phyloP scores from a whole-genome alignment of 2,329 filamentous ascomycete species.

The Furcasterigmium furcatum region DNA sequence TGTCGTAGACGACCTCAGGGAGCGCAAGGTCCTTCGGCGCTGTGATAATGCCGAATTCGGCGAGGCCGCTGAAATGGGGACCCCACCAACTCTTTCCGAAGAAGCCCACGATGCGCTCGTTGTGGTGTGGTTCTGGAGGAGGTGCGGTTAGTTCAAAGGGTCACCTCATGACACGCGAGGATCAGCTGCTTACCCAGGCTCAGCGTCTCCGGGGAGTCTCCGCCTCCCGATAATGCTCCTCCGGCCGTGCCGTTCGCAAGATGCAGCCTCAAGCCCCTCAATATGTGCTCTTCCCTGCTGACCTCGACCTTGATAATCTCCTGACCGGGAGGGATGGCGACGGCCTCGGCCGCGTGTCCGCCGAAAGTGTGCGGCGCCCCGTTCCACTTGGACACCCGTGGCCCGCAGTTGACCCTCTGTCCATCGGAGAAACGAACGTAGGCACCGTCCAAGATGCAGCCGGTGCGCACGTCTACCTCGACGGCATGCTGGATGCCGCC shows the following conservation, averaged over 20 bases:
- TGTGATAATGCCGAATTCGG: conserved; percentile 45
- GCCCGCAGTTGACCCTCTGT: conserved; percentile 37
- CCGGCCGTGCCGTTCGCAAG: conserved; percentile 15
- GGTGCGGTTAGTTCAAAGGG: conserved; percentile 6
- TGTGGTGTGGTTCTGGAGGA: conserved; percentile 21
- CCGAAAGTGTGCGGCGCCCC: conserved; percentile 19
- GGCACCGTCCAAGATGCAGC: conserved; percentile 38
- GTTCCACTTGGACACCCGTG: conserved; percentile 12
- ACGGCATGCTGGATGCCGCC: conserved; percentile 31
- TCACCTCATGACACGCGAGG: neutral
- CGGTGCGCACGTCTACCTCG: conserved; percentile 40
- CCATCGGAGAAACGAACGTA: conserved; percentile 41
- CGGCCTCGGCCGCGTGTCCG: conserved; percentile 23
- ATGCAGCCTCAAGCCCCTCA: conserved; percentile 18
- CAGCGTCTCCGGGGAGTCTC: conserved; percentile 8
- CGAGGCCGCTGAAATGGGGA: conserved; percentile 15
- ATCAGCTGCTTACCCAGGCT: conserved; percentile 9
- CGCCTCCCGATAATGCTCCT: conserved; percentile 11
- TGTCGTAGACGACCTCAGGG: conserved; percentile 34
- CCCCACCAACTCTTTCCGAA: conserved; percentile 31
- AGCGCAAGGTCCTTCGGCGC: conserved; percentile 33
- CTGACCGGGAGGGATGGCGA: conserved; percentile 16
- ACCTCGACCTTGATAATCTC: conserved; percentile 27
- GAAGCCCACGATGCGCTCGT: conserved; percentile 42
- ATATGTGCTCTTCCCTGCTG: conserved; percentile 3